Conservation (phyloP, 768 basidiomycete species). For the Kockovaella imperatae region DNA sequence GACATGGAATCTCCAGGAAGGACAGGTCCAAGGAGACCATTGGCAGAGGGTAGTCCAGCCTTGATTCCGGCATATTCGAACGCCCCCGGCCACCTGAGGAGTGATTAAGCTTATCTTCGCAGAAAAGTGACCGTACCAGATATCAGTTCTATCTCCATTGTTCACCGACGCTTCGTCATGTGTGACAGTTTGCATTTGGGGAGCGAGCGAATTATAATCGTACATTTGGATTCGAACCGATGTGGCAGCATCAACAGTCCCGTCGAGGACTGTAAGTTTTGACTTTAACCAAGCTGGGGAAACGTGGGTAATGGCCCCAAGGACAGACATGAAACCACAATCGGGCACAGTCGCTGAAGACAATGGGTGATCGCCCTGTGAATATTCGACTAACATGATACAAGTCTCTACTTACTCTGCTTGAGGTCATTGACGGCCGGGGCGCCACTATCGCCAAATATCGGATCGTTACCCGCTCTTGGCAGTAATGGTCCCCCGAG, state of each 20-base stretch:
- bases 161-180: not conserved
- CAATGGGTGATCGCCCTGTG: too few species aligned
- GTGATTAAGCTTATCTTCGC: too few species aligned
- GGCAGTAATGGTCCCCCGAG: too few species aligned
- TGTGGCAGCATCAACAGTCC: not conserved
- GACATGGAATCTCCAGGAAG: not conserved
- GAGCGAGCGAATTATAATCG: not conserved
- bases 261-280: not conserved
- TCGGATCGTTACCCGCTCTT: too few species aligned
- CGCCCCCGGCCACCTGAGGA: not conserved
- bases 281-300: not conserved
- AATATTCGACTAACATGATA: too few species aligned
- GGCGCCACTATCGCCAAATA: too few species aligned
- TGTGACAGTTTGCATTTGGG: not conserved
- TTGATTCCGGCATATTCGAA: not conserved
- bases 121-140: too few species aligned
- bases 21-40: not conserved
- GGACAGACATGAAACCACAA: conserved; percentile 1
- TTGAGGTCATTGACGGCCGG: too few species aligned
- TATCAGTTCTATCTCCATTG: not conserved
- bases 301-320: not conserved
- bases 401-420: too few species aligned
- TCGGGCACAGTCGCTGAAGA: not conserved
- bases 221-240: not conserved
- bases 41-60: not conserved